Evolutionary conservation across 2,329 filamentous ascomycete species (phyloP).

Genomic region (Teratosphaeria zuluensis): DNA sequence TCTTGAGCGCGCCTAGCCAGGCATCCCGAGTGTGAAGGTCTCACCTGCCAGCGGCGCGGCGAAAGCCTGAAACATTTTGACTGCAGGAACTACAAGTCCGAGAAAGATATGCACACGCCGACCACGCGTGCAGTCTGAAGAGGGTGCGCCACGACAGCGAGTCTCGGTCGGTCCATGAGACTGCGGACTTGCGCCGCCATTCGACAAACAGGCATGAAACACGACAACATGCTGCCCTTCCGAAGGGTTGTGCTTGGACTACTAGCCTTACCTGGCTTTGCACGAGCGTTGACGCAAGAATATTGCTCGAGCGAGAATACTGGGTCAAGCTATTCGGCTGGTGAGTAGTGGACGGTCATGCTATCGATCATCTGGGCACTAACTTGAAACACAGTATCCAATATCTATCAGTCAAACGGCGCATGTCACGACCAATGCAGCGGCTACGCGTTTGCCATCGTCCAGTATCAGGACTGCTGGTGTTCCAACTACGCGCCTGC

Average conservation of each 20-base stretch:
- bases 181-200: not conserved
- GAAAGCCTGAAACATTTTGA: not conserved
- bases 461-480: conserved; percentile 60
- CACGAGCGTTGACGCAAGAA: conserved; percentile 16
- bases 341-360: conserved; percentile 22
- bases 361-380: not conserved
- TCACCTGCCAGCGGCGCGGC: not conserved
- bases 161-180: not conserved
- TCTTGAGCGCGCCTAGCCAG: not conserved
- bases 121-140: not conserved
- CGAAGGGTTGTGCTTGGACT: conserved; percentile 6
- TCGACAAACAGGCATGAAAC: not conserved
- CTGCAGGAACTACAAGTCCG: not conserved
- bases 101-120: not conserved
- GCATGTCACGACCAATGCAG: conserved; percentile 54
- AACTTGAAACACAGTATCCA: conserved; percentile 18
- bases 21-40: not conserved
- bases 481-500: conserved; percentile 60
- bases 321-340: conserved; percentile 23
- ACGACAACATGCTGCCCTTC: conserved; percentile 18
- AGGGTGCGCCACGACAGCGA: not conserved
- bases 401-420: conserved; percentile 55
- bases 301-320: conserved; percentile 40
- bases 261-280: not conserved
- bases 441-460: conserved; percentile 56